These are phyloP conservation scores for Arthrinium puccinioides DNA, from an alignment of 2,329 filamentous ascomycete species.

Conservation along the genomic window DNA sequence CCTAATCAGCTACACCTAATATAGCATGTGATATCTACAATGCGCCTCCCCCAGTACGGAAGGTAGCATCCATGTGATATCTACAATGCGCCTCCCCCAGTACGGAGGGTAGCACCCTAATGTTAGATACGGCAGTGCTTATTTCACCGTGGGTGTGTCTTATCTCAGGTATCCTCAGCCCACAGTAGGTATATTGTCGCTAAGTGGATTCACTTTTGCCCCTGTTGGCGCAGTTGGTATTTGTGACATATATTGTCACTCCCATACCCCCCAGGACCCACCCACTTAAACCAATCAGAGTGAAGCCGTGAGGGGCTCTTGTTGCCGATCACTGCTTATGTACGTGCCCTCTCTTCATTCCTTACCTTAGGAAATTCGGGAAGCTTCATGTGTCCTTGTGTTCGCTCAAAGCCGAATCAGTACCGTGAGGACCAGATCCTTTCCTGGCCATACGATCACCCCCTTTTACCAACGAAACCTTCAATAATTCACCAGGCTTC, in stretches of 20 bases:
- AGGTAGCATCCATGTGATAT: background rate
- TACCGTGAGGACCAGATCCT: constrained; percentile 4
- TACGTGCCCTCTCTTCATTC: constrained; percentile 4
- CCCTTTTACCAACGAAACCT: constrained; percentile 5
- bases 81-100: background rate
- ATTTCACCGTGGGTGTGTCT: too few species aligned
- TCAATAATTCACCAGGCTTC: constrained; percentile 4
- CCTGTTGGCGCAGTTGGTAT: constrained; percentile 1
- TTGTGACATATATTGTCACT: constrained; percentile 2
- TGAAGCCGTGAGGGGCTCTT: constrained; percentile 4
- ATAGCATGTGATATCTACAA: background rate
- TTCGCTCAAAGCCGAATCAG: constrained; percentile 4
- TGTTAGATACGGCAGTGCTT: background rate
- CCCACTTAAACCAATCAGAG: constrained; percentile 3
- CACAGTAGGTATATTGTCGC: too few species aligned
- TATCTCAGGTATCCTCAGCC: background rate
- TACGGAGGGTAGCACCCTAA: background rate
- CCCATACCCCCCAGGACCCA: constrained; percentile 3
- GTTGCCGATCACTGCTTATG: constrained; percentile 3
- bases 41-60: background rate
- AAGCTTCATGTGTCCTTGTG: constrained; percentile 4
- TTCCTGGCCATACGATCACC: constrained; percentile 4
- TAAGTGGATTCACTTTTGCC: too few species aligned
- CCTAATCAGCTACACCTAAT: background rate
- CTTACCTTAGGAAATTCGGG: constrained; percentile 4